Evolutionary conservation across 306 rosid species (phyloP).

Genomic region (Sicyos baderoa): DNA sequence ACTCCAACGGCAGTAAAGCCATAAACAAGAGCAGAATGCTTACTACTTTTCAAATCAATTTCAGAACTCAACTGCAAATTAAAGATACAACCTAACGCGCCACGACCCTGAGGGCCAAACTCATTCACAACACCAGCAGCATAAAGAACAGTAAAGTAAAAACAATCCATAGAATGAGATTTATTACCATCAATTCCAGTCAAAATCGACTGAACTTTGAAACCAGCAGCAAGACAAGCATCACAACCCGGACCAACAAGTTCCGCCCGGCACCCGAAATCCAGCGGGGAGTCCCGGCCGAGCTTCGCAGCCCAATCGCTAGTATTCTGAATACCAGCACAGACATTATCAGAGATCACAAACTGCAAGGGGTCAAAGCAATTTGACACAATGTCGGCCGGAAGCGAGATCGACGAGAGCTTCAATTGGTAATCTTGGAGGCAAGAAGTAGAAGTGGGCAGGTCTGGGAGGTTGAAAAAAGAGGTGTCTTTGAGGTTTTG

Average conservation of each 20-base stretch:
- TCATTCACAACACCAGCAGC: constrained; percentile 81
- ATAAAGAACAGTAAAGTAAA: constrained; percentile 51
- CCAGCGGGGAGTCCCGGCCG: constrained; percentile 36
- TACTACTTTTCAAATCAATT: constrained; percentile 32
- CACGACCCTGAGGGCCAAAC: constrained; percentile 62
- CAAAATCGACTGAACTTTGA: constrained; percentile 28
- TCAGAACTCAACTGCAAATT: constrained; percentile 34
- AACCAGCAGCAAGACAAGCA: constrained; percentile 51
- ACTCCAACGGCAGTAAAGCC: constrained; percentile 67
- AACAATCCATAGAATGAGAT: constrained; percentile 47
- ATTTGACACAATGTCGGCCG: constrained; percentile 24
- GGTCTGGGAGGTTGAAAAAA: constrained; percentile 47
- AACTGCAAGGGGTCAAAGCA: constrained; percentile 61
- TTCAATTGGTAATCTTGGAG: constrained; percentile 49
- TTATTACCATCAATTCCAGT: constrained; percentile 46
- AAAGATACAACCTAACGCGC: constrained; percentile 52
- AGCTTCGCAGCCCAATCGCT: constrained; percentile 49
- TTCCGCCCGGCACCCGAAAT: constrained; percentile 49
- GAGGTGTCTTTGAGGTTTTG: constrained; percentile 64
- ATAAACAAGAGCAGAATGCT: constrained; percentile 49
- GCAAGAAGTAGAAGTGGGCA: constrained; percentile 50
- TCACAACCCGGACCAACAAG: constrained; percentile 52
- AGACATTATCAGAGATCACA: constrained; percentile 41
- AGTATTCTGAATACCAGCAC: constrained; percentile 46
- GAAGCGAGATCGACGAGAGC: constrained; percentile 41